phyloP scores from a whole-genome alignment of 768 basidiomycete species.

The Leucocoprinus sp. region DNA sequence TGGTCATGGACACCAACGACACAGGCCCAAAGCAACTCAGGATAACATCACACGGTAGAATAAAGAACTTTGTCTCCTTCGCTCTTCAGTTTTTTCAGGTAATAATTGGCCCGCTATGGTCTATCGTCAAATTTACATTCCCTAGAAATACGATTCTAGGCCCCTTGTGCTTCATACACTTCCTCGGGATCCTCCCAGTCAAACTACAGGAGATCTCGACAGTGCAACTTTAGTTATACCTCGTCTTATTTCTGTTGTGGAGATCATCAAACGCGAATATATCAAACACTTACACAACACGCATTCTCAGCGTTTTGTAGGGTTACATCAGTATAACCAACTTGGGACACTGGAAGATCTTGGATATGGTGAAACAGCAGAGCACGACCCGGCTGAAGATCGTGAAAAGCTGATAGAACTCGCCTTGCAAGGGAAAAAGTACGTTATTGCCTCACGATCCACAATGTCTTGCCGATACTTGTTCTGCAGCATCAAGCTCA shows the following conservation, averaged over 20 bases:
- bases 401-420: constrained; percentile 28
- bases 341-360: constrained; percentile 47
- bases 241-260: constrained; percentile 67
- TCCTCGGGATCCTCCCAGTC: constrained; percentile 24
- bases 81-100: constrained; percentile 50
- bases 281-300: constrained; percentile 41
- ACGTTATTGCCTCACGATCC: constrained; percentile 18
- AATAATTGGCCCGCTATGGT: background rate
- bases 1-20: constrained; percentile 6
- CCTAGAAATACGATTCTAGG: constrained; percentile 37
- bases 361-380: constrained; percentile 15
- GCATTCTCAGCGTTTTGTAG: constrained; percentile 32
- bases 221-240: constrained; percentile 37
- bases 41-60: constrained; percentile 49
- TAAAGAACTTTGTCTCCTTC: constrained; percentile 42
- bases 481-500: constrained; percentile 38
- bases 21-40: constrained; percentile 25
- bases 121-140: background rate
- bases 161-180: constrained; percentile 55
- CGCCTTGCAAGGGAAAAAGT: constrained; percentile 59
- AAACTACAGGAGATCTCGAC: constrained; percentile 7
- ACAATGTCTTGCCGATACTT: background rate
- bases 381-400: constrained; percentile 20
- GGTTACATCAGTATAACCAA: constrained; percentile 75
- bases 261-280: constrained; percentile 82